Evolutionary conservation across 306 rosid species (phyloP).

Genomic region (Glycyrrhiza uralensis): DNA sequence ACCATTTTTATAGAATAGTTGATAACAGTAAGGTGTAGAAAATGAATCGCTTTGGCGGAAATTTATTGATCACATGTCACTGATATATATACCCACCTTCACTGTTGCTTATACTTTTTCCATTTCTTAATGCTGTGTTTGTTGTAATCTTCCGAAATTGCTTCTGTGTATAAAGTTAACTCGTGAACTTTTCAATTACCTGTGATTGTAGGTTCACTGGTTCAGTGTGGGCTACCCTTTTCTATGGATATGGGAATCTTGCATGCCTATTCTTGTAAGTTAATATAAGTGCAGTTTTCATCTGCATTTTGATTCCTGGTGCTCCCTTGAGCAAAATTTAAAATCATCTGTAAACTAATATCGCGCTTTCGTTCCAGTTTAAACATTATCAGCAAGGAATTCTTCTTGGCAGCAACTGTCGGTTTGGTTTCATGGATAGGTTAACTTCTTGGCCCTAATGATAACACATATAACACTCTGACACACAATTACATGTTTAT

Average conservation of each 20-base stretch:
- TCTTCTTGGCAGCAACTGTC: slow-evolving; percentile 70
- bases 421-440: slow-evolving; percentile 75
- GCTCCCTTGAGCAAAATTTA: slow-evolving; percentile 14
- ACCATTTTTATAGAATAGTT: background rate
- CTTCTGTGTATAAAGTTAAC: slow-evolving; percentile 16
- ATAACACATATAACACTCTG: background rate
- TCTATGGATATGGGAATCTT: slow-evolving; percentile 89
- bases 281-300: slow-evolving; percentile 3
- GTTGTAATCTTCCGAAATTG: slow-evolving; percentile 2
- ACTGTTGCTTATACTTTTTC: background rate
- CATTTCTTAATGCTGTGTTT: background rate
- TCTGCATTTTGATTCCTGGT: background rate
- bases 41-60: background rate
- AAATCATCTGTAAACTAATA: slow-evolving; percentile 20
- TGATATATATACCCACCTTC: background rate
- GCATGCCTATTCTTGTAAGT: slow-evolving; percentile 74
- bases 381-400: slow-evolving; percentile 62
- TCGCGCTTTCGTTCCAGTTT: slow-evolving; percentile 42
- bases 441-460: slow-evolving; percentile 17
- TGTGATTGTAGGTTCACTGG: slow-evolving; percentile 69
- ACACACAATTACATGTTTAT: background rate
- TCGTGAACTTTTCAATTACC: background rate
- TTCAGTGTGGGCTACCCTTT: slow-evolving; percentile 76
- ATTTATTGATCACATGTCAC: background rate
- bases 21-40: background rate